phyloP scores from a whole-genome alignment of 1,284 basidiomycete genomes.

The Boletus hoseneyae region DNA sequence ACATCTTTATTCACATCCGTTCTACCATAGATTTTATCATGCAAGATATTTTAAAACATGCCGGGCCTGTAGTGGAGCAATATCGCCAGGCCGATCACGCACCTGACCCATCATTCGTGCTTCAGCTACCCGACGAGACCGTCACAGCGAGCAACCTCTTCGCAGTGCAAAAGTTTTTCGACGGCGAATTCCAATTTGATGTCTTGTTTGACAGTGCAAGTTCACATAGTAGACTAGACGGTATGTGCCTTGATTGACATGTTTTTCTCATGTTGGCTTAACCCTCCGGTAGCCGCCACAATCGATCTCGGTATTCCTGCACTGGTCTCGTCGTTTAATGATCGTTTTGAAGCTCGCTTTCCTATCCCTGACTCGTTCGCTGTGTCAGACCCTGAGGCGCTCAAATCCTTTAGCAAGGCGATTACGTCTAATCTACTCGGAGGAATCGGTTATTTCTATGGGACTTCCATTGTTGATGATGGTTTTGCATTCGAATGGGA shows the following conservation, averaged over 20 bases:
- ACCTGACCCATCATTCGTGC: constrained; percentile 78
- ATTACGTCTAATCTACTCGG: constrained; percentile 88
- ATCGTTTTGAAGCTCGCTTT: constrained; percentile 68
- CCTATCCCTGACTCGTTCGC: constrained; percentile 58
- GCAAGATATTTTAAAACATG: constrained; percentile 57
- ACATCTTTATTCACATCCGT: not conserved
- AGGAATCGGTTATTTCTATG: constrained; percentile 93
- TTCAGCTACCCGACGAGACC: constrained; percentile 74
- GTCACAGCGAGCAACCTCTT: constrained; percentile 75
- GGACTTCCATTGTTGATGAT: constrained; percentile 83
- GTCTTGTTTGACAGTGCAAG: constrained; percentile 78
- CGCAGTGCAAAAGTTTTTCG: constrained; percentile 82
- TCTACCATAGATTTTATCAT: constrained; percentile 58
- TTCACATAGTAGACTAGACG: constrained; percentile 54
- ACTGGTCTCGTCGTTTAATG: constrained; percentile 58
- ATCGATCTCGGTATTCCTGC: constrained; percentile 68
- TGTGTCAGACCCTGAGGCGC: constrained; percentile 44
- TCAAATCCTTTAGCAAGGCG: constrained; percentile 77
- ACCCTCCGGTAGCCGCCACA: constrained; percentile 43
- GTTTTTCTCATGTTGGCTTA: constrained; percentile 12
- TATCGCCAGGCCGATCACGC: constrained; percentile 51
- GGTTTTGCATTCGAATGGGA: constrained; percentile 89
- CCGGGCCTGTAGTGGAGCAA: constrained; percentile 51
- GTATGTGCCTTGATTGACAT: constrained; percentile 40
- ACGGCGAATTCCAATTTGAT: constrained; percentile 84